These are phyloP conservation scores for Globisporangium carolinianum DNA, from an alignment of 352 stramenopile species.

Conservation along the genomic window DNA sequence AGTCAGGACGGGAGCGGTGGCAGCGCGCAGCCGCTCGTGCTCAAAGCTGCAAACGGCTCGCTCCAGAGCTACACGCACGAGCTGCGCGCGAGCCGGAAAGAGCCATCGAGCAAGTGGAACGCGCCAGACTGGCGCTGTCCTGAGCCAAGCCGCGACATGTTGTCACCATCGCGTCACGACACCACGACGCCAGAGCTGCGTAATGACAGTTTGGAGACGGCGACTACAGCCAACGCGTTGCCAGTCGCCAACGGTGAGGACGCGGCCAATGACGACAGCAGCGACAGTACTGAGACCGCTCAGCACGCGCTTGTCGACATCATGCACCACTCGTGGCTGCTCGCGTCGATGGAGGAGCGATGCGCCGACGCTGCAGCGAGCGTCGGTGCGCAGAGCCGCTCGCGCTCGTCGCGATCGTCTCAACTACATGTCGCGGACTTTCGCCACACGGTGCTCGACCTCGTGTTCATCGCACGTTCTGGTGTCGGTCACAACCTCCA, in stretches of 20 bases:
- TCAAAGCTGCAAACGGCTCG: constrained; percentile 8
- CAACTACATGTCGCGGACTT: constrained; percentile 34
- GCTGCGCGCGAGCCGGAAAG: constrained; percentile 8
- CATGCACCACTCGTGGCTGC: constrained; percentile 66
- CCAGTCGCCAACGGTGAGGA: constrained; percentile 3
- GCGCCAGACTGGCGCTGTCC: constrained; percentile 7
- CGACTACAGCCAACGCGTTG: background rate
- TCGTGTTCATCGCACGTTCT: constrained; percentile 58
- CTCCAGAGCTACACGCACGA: constrained; percentile 12
- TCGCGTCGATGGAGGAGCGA: constrained; percentile 61
- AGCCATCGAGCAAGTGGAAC: constrained; percentile 5
- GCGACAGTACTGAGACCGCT: too few relatives aligned
- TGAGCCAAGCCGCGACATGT: background rate
- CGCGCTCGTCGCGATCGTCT: constrained; percentile 3
- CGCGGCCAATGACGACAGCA: background rate
- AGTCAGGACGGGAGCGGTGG: background rate
- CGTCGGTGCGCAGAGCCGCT: constrained; percentile 15
- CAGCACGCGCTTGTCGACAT: constrained; percentile 56
- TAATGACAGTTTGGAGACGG: background rate
- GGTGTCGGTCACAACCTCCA: constrained; percentile 47
- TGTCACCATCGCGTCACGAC: background rate
- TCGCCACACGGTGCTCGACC: constrained; percentile 48
- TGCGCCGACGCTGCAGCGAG: constrained; percentile 31
- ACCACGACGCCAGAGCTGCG: too few relatives aligned
- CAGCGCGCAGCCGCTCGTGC: constrained; percentile 5